These are phyloP conservation scores for Hymenoscyphus fructigenus DNA, from an alignment of 2,329 filamentous ascomycete species.

Conservation along the genomic window DNA sequence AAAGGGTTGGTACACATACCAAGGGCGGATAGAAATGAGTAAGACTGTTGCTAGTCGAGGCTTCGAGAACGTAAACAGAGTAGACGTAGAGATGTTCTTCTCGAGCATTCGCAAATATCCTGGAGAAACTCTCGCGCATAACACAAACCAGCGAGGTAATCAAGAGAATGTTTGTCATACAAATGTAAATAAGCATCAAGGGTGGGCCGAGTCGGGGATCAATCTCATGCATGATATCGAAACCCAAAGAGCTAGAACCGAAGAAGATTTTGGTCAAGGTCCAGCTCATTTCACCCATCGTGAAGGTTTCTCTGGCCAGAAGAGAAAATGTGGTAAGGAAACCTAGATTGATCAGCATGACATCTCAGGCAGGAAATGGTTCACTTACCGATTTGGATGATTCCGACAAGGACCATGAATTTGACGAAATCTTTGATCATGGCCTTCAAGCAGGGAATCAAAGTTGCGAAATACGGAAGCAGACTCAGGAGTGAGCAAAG, in stretches of 20 bases:
- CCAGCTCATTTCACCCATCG: slow-evolving; percentile 68
- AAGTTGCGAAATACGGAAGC: slow-evolving; percentile 85
- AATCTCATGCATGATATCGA: slow-evolving; percentile 42
- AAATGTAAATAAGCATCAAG: slow-evolving; percentile 64
- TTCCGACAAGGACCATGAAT: slow-evolving; percentile 75
- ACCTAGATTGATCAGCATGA: slow-evolving; percentile 40
- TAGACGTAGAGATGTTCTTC: slow-evolving; percentile 82
- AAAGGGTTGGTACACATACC: slow-evolving; percentile 22
- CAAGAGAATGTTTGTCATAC: slow-evolving; percentile 73
- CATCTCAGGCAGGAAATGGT: background rate
- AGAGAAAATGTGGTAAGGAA: slow-evolving; percentile 86
- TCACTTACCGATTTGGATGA: slow-evolving; percentile 69
- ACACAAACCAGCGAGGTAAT: slow-evolving; percentile 78
- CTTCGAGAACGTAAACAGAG: slow-evolving; percentile 62
- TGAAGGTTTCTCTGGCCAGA: slow-evolving; percentile 69
- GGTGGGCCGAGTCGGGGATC: slow-evolving; percentile 33
- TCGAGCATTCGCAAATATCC: slow-evolving; percentile 59
- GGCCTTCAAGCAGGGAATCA: slow-evolving; percentile 84
- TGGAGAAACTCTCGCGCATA: slow-evolving; percentile 68
- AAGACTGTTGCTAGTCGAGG: slow-evolving; percentile 66
- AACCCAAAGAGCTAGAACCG: slow-evolving; percentile 72
- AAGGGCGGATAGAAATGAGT: slow-evolving; percentile 71
- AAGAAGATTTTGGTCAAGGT: slow-evolving; percentile 80
- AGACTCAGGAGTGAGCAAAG: slow-evolving; percentile 85
- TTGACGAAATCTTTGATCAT: slow-evolving; percentile 93